Percentiles rank a stretch among this genome's conserved stretches.
phyloP scores from a whole-genome alignment of 108 stramenopile species.

The Cyclostephanos invisitatus region DNA sequence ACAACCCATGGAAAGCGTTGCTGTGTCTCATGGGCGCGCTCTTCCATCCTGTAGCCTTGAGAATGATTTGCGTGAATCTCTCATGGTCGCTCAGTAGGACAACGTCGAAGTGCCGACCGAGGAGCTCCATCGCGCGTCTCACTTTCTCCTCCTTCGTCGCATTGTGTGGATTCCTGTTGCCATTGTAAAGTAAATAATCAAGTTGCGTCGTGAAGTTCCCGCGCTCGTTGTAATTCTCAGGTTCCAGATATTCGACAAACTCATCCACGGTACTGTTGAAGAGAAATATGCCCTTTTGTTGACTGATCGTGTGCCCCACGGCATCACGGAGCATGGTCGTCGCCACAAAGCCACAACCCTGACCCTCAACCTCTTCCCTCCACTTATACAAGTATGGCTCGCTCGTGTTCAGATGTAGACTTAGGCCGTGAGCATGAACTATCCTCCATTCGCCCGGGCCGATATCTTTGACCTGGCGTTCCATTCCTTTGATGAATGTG shows the following conservation, averaged over 20 bases:
- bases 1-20: slow-evolving; percentile 37
- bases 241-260: slow-evolving; percentile 29
- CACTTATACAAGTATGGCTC: slow-evolving; percentile 39
- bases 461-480: slow-evolving; percentile 15
- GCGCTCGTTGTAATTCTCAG: slow-evolving; percentile 27
- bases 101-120: slow-evolving; percentile 39
- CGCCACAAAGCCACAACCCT: slow-evolving; percentile 36
- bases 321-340: slow-evolving; percentile 45
- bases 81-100: slow-evolving; percentile 36
- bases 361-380: slow-evolving; percentile 34
- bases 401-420: slow-evolving; percentile 39
- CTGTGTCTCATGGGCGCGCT: slow-evolving; percentile 17
- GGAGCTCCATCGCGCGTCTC: slow-evolving; percentile 28
- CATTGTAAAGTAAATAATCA: slow-evolving; percentile 47
- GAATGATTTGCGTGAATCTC: slow-evolving; percentile 19
- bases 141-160: slow-evolving; percentile 43
- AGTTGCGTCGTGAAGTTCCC: slow-evolving; percentile 43
- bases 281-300: slow-evolving; percentile 28
- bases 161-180: slow-evolving; percentile 35
- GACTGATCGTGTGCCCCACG: slow-evolving; percentile 41
- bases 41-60: slow-evolving; percentile 27
- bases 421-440: slow-evolving; percentile 49
- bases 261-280: slow-evolving; percentile 19
- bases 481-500: slow-evolving; percentile 32
- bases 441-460: slow-evolving; percentile 35